phyloP scores from a whole-genome alignment of 2,329 filamentous ascomycete genomes.

The Claviceps arundinis region DNA sequence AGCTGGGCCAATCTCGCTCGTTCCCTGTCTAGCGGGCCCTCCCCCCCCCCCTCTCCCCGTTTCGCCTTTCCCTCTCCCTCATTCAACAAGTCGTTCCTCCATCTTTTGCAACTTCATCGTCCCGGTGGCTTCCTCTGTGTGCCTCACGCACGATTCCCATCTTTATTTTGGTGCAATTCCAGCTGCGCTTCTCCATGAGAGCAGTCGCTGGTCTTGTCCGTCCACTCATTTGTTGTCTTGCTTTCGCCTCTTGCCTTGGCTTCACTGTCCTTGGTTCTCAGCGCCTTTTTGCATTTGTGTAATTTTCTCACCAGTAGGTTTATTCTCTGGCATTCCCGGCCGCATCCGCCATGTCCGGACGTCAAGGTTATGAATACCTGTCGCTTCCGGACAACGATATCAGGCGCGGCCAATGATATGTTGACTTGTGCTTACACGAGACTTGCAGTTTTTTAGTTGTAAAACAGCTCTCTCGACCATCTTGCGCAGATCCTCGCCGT shows the following conservation, averaged over 20 bases:
- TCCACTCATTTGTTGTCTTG: constrained; percentile 37
- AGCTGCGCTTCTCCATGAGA: constrained; percentile 33
- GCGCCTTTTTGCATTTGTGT: constrained; percentile 7
- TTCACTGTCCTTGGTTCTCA: constrained; percentile 3
- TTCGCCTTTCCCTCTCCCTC: constrained; percentile 8
- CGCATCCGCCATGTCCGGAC: not conserved
- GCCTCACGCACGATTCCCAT: constrained; percentile 5
- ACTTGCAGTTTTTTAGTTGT: not conserved
- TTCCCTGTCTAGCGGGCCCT: constrained; percentile 6
- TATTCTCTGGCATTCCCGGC: not conserved
- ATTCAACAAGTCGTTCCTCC: constrained; percentile 3
- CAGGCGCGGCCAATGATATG: not conserved
- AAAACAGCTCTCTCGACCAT: not conserved
- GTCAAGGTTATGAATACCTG: not conserved
- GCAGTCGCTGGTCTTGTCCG: constrained; percentile 46
- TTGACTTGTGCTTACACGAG: not conserved
- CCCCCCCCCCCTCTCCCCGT: constrained; percentile 4
- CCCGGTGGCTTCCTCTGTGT: constrained; percentile 2
- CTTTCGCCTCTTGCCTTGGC: constrained; percentile 16
- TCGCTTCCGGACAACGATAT: not conserved
- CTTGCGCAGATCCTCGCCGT: not conserved
- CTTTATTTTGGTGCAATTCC: constrained; percentile 38
- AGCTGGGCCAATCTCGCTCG: constrained; percentile 4
- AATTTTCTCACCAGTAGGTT: constrained; percentile 3
- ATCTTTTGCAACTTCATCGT: constrained; percentile 5